phyloP scores from a whole-genome alignment of 2,329 filamentous ascomycete genomes.

The Keithomyces neogunnii region DNA sequence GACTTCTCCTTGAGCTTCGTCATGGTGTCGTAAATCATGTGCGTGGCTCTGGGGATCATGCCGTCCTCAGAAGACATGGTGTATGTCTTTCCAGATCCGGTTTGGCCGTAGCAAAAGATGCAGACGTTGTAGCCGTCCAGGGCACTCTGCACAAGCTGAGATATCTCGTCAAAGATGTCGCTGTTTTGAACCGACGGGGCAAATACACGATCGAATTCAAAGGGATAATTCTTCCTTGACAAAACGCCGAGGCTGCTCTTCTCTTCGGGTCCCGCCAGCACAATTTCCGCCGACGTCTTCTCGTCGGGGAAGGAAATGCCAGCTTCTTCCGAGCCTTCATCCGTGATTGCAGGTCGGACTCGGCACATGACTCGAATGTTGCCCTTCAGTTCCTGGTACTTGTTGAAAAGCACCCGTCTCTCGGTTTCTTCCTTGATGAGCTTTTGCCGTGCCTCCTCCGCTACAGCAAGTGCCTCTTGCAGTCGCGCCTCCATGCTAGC shows the following conservation, averaged over 20 bases:
- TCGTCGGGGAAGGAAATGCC: constrained; percentile 73
- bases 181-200: constrained; percentile 67
- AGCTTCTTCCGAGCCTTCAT: constrained; percentile 56
- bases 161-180: constrained; percentile 92
- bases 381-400: constrained; percentile 94
- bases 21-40: constrained; percentile 88
- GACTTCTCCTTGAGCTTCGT: constrained; percentile 79
- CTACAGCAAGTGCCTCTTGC: constrained; percentile 64
- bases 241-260: constrained; percentile 70
- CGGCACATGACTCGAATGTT: constrained; percentile 98
- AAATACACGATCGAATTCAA: constrained; percentile 92
- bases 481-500: constrained; percentile 72
- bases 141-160: constrained; percentile 90
- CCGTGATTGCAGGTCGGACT: constrained; percentile 65
- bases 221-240: constrained; percentile 71
- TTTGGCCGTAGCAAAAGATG: constrained; percentile 98
- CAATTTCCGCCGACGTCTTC: constrained; percentile 80
- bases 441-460: constrained; percentile 67
- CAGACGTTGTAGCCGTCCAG: constrained; percentile 97
- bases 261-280: constrained; percentile 74
- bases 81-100: constrained; percentile 90
- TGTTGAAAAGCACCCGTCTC: constrained; percentile 87
- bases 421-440: constrained; percentile 86
- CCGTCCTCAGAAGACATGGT: constrained; percentile 90
- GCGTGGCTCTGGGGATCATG: constrained; percentile 89